Base-by-base conservation (phyloP, 2,329 filamentous ascomycete species). In the Dothistroma septosporum region DNA sequence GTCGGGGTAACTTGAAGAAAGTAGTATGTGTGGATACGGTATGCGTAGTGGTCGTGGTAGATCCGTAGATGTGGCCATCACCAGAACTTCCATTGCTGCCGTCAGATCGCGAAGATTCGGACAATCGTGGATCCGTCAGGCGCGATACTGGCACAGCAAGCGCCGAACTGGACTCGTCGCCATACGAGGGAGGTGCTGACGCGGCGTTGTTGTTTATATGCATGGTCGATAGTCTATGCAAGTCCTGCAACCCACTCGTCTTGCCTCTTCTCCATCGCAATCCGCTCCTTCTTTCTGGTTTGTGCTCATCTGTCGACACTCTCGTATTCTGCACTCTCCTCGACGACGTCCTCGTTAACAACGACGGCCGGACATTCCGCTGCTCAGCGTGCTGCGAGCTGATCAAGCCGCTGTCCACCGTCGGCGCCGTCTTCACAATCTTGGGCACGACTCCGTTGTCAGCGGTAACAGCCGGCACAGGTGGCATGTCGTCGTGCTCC, bases 361-460 rank as follows among this genome's bases (percentile, higher is more conserved):
- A 35, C 21, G 65, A 66, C 11, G 66, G 68, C 35, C 66, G 58
- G 33, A 56, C 46, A 28, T 59, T 60, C 52, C 60, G 49, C 19
- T 53, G 50, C 19, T 67, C 66, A 22, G 61, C 56, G 5, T 62
- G 60, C 59, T 57, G 56, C 31, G 60, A n/a, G 11, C 21, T n/a
- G 19, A n/a, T 44, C 22, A 48, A 41, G 12, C 11, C 50, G 24
- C 37, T 33, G 66, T 78, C 76, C 54, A 87, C 83, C 9, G 92
- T 94, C 10, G 94, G 92, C 16, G 92, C 90, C 11, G 93, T 97
- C 54, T 90, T 96, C 74, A 97, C 94, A 73, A 97, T 97, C 21
- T 82, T 81, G 16, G 86, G 86, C 44, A 84, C 73, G 73, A 68
- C 53, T n/a, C 47, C 64, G 35, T 53, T 35, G 74, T 62, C 55